phyloP scores from a whole-genome alignment of 2,329 filamentous ascomycete genomes.

The Aureobasidium sp. region DNA sequence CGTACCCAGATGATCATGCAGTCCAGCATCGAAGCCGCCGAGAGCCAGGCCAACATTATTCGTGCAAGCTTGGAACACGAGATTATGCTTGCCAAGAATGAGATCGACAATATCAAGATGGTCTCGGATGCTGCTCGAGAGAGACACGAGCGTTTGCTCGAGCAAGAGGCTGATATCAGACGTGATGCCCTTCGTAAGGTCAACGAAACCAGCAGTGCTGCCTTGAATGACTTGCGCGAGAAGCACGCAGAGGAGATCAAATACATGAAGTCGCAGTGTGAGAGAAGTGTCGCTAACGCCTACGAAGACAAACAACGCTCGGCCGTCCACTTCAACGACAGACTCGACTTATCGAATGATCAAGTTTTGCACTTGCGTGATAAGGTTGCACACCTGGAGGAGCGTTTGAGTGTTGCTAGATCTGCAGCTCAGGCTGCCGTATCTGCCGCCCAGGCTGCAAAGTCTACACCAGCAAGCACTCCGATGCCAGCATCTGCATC shows the following conservation, averaged over 20 bases:
- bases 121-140: constrained; percentile 76
- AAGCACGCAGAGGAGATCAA: constrained; percentile 55
- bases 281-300: constrained; percentile 35
- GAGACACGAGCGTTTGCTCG: constrained; percentile 74
- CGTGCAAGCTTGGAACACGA: constrained; percentile 78
- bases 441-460: constrained; percentile 46
- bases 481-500: constrained; percentile 20
- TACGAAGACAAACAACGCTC: constrained; percentile 74
- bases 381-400: constrained; percentile 75
- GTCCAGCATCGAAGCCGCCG: constrained; percentile 73
- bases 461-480: constrained; percentile 11
- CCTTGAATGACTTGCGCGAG: constrained; percentile 49
- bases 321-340: constrained; percentile 73
- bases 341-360: constrained; percentile 72
- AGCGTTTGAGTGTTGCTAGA: constrained; percentile 84
- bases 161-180: constrained; percentile 69
- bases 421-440: constrained; percentile 78
- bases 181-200: constrained; percentile 51
- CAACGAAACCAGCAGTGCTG: constrained; percentile 44
- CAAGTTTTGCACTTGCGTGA: constrained; percentile 83
- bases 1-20: constrained; percentile 73
- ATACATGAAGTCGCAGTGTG: constrained; percentile 56
- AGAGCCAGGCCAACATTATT: constrained; percentile 76
- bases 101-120: constrained; percentile 70
- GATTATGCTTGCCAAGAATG: constrained; percentile 61